These are phyloP conservation scores for Pythium periplocum DNA, from an alignment of 352 stramenopile species.

Conservation along the genomic window DNA sequence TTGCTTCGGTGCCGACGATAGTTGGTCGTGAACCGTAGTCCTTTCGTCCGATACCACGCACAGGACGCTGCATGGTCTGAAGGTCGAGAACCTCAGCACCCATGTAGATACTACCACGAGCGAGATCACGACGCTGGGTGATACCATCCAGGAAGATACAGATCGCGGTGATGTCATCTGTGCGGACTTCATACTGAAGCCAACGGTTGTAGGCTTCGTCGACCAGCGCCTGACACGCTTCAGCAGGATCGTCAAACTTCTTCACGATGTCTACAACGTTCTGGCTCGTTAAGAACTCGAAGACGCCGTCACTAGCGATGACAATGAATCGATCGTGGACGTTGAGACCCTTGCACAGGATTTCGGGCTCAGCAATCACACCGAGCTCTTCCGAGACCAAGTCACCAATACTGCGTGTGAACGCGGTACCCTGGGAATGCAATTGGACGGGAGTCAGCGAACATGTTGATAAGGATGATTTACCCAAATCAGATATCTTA, in stretches of 20 bases:
- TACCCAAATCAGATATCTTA: constrained; percentile 16
- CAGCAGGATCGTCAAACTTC: constrained; percentile 77
- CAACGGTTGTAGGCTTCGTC: constrained; percentile 92
- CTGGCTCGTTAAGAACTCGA: constrained; percentile 94
- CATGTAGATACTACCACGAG: constrained; percentile 79
- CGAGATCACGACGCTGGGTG: constrained; percentile 41
- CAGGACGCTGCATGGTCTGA: constrained; percentile 81
- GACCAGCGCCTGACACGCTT: constrained; percentile 87
- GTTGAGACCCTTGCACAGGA: constrained; percentile 86
- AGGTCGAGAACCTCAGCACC: constrained; percentile 75
- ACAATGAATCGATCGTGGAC: constrained; percentile 90
- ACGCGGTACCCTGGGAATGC: constrained; percentile 88
- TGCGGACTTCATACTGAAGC: constrained; percentile 92
- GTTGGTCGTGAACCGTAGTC: constrained; percentile 67
- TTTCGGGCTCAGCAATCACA: constrained; percentile 90
- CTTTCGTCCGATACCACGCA: constrained; percentile 57
- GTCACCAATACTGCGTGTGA: constrained; percentile 97
- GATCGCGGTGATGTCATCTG: constrained; percentile 93
- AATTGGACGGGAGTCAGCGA: not conserved
- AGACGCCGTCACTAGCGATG: constrained; percentile 92
- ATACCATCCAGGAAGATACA: constrained; percentile 81
- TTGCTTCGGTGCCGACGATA: constrained; percentile 81
- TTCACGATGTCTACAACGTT: constrained; percentile 90
- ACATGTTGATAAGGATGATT: not conserved
- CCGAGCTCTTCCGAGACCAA: constrained; percentile 89